Evolutionary conservation across 257 asterid species (phyloP).

Genomic region (Solanum appendiculatum): DNA sequence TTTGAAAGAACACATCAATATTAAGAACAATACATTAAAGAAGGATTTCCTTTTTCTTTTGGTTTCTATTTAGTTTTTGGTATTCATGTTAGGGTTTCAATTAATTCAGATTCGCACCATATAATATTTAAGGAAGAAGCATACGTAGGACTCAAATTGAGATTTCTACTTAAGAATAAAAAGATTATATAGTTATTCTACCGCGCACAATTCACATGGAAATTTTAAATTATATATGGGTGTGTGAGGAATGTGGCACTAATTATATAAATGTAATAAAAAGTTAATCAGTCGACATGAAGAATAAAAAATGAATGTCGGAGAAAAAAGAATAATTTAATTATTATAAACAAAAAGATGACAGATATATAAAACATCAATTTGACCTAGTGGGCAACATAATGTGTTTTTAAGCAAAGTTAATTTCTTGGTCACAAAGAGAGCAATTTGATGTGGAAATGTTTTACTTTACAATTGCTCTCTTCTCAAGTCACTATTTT

Average conservation of each 20-base stretch:
- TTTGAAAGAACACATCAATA: neutral
- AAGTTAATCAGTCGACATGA: neutral
- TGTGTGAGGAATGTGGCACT: neutral
- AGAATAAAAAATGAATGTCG: neutral
- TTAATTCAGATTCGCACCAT: rapidly evolving
- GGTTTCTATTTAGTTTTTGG: rapidly evolving
- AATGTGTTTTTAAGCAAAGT: neutral
- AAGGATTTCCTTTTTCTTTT: neutral
- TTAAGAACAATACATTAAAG: neutral
- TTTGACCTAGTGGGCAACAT: neutral
- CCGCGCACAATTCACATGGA: rapidly evolving
- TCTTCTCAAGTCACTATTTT: neutral
- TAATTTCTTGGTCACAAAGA: neutral
- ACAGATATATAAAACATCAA: neutral
- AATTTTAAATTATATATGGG: neutral
- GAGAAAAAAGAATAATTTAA: neutral
- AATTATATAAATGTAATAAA: neutral
- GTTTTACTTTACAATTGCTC: neutral
- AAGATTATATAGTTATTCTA: neutral
- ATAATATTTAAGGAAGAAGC: neutral
- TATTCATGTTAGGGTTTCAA: neutral
- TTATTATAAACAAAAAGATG: neutral
- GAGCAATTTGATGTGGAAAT: neutral
- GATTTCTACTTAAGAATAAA: neutral
- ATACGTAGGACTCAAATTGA: neutral